A percentile compares a stretch with the other conserved stretches of the same genome.
phyloP scores from a whole-genome alignment of 139 green algal genomes.

The Yamagishiella unicocca region DNA sequence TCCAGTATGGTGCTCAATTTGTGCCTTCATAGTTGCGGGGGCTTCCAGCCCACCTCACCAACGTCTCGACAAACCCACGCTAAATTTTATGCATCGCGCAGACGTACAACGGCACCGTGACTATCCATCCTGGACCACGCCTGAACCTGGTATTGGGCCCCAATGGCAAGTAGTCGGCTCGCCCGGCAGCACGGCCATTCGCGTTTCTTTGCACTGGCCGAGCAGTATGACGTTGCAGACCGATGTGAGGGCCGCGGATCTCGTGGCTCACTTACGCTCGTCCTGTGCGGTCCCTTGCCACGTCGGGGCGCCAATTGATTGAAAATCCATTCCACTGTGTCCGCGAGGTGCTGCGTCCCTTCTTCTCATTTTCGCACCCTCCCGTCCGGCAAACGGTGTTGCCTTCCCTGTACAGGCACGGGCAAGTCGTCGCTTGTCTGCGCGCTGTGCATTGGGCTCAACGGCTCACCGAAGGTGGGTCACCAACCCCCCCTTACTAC shows the following conservation, averaged over 20 bases:
- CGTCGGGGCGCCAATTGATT: no score
- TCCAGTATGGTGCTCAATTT: neutral
- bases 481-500: no score
- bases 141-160: conserved; percentile 97
- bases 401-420: conserved; percentile 68
- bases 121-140: conserved; percentile 75
- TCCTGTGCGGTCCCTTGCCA: no score
- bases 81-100: conserved; percentile 44
- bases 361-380: neutral
- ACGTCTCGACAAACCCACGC: neutral
- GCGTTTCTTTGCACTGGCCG: neutral
- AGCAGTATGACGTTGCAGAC: no score
- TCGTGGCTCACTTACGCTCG: no score
- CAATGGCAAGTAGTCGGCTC: conserved; percentile 80
- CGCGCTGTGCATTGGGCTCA: conserved; percentile 91
- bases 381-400: neutral
- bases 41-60: neutral
- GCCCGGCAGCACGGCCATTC: neutral
- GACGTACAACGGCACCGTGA: conserved; percentile 80
- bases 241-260: no score
- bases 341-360: neutral
- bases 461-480: conserved; percentile 66
- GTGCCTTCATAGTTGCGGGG: neutral
- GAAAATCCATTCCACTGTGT: neutral
- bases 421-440: conserved; percentile 96